phyloP scores from a whole-genome alignment of 305 asterid genomes.

The Solanum hybrid region DNA sequence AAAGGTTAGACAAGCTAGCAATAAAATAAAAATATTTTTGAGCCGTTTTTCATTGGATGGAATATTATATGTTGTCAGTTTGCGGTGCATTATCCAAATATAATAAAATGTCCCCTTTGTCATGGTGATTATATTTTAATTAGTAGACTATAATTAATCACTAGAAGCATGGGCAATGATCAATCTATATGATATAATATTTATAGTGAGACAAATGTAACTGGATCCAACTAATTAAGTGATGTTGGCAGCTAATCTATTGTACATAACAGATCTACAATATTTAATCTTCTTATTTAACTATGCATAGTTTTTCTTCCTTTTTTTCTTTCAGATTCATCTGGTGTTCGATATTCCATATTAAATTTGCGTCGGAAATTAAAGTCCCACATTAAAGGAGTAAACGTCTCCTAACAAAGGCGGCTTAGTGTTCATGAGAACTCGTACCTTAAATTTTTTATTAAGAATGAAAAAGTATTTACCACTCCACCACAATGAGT shows the following conservation, averaged over 20 bases:
- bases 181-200: not conserved
- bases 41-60: not conserved
- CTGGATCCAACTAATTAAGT: slow-evolving; percentile 35
- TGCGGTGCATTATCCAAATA: not conserved
- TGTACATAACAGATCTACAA: not conserved
- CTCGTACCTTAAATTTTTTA: too few relatives aligned
- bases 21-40: not conserved
- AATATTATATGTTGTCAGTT: not conserved
- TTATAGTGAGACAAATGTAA: slow-evolving; percentile 11
- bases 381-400: not conserved
- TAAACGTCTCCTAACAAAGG: not conserved
- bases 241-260: slow-evolving; percentile 17
- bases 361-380: too few relatives aligned
- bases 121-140: not conserved
- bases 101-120: not conserved
- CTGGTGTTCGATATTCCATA: too few relatives aligned
- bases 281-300: not conserved
- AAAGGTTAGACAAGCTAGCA: not conserved
- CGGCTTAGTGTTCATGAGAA: not conserved
- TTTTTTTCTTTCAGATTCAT: not conserved
- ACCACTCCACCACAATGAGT: too few relatives aligned
- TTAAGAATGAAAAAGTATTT: too few relatives aligned
- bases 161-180: slow-evolving; percentile 16
- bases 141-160: slow-evolving; percentile 1
- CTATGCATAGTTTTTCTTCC: not conserved